Evolutionary conservation across 306 rosid genomes (phyloP).

Genomic region (Trifolium dubium): DNA sequence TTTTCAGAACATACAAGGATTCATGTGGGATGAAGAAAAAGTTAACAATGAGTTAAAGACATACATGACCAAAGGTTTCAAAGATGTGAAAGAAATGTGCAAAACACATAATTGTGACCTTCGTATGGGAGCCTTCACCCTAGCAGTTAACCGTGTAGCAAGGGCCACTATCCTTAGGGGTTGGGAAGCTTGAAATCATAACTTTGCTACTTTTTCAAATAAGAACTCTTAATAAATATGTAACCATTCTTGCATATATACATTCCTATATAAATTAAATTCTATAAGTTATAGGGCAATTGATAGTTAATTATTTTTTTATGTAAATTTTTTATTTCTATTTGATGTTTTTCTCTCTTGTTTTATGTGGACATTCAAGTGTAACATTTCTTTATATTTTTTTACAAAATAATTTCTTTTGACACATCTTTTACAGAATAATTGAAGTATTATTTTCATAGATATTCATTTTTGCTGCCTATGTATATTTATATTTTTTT

Average conservation of each 20-base stretch:
- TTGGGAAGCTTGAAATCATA: constrained; percentile 76
- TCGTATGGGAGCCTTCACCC: constrained; percentile 98
- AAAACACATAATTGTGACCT: constrained; percentile 73
- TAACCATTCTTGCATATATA: not conserved
- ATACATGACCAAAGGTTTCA: constrained; percentile 84
- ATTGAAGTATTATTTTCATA: not conserved
- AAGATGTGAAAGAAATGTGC: constrained; percentile 89
- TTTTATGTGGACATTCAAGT: not conserved
- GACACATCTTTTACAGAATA: not conserved
- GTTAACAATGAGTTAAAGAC: constrained; percentile 72
- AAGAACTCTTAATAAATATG: not conserved
- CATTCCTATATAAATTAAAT: not conserved
- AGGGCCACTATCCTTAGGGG: constrained; percentile 88
- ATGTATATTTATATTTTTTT: not conserved
- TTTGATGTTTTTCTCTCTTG: not conserved
- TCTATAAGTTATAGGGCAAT: not conserved
- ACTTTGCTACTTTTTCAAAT: not conserved
- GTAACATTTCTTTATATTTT: not conserved
- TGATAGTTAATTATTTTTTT: not conserved
- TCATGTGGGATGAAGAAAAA: constrained; percentile 90
- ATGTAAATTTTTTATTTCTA: not conserved
- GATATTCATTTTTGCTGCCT: not conserved
- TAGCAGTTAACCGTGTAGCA: constrained; percentile 87
- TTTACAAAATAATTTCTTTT: not conserved
- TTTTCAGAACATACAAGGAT: constrained; percentile 82